Base-by-base conservation (phyloP, 768 basidiomycete species). In the Nevesoporus exiguus region DNA sequence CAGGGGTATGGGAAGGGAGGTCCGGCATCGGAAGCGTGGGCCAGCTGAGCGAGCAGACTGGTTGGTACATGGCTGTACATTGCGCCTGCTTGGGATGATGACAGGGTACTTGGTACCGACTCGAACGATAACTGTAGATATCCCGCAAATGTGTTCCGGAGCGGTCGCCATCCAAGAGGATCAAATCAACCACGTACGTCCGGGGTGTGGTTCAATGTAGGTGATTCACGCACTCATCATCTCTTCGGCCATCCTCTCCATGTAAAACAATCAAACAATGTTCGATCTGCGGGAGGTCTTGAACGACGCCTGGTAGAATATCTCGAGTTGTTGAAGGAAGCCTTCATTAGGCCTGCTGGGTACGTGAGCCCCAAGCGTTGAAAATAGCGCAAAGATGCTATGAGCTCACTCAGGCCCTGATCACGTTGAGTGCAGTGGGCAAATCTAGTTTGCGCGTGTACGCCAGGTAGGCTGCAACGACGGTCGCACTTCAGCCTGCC, bases 381-480 rank as follows among this genome's bases (percentile, higher is more conserved):
- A 19, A 11, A 5, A 37, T 3, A 15, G 5, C 9, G 2, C 11
- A n/a, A n/a, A 44, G 11, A 14, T 11, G 42, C 31, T 9, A 15
- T 33, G 47, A n/a, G 71, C 88, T 59, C 64, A 95, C 92, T 88
- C 81, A 14, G 52, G 79, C 71, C 52, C 76, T 76, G 56, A 96
- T 85, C 58, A 88, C 72, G 22, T 83, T 80, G 13, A 97, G 71
- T 6, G 94, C 93, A 21, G 76, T 71, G 11, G 79, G 72, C 0
- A 79, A 74, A 54, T 85, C 80, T 3, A 83, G 44, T 17, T 83
- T 77, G 57, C 77, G 75, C 5, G 80, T 79, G 62, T 87, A 82
- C 90, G 96, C 95, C 42, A 97, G 74, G 64, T 93, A 97, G 5
- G 93, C 94, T 3, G 91, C 85, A 7, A 89, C 86, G 44, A 96